Percentiles rank a stretch among this genome's conserved stretches.
Conservation (phyloP, 148 eudicot genomes). For the Spergularia bocconei region DNA sequence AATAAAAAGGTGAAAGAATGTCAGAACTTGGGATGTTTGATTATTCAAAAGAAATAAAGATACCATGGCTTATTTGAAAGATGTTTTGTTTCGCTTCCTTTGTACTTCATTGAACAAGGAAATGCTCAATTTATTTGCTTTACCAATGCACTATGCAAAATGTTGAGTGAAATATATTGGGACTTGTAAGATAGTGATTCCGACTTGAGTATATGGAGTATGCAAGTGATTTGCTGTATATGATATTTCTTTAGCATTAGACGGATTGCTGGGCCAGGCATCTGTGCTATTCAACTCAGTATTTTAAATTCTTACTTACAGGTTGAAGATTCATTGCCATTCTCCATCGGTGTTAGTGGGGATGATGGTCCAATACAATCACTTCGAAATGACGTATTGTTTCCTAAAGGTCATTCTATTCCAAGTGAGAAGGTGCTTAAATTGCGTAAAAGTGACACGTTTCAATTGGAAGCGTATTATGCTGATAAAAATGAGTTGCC, state of each 20-base stretch:
- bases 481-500: constrained; percentile 65
- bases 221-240: background rate
- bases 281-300: constrained; percentile 1
- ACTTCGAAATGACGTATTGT: constrained; percentile 44
- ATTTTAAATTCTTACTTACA: constrained; percentile 32
- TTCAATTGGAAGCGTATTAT: constrained; percentile 64
- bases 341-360: constrained; percentile 54
- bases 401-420: constrained; percentile 70
- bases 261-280: background rate
- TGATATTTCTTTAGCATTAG: background rate
- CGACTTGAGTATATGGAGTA: background rate
- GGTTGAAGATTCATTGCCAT: constrained; percentile 87
- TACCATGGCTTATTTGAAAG: background rate
- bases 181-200: background rate
- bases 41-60: background rate
- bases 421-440: constrained; percentile 77
- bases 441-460: constrained; percentile 47
- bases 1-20: background rate
- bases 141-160: background rate
- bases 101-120: background rate
- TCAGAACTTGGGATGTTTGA: background rate
- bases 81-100: background rate
- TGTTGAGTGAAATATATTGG: background rate
- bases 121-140: background rate
- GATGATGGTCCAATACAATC: constrained; percentile 53